Base-by-base conservation (phyloP, 1,139 yeast genomes). In the Hanseniaspora sp. region DNA sequence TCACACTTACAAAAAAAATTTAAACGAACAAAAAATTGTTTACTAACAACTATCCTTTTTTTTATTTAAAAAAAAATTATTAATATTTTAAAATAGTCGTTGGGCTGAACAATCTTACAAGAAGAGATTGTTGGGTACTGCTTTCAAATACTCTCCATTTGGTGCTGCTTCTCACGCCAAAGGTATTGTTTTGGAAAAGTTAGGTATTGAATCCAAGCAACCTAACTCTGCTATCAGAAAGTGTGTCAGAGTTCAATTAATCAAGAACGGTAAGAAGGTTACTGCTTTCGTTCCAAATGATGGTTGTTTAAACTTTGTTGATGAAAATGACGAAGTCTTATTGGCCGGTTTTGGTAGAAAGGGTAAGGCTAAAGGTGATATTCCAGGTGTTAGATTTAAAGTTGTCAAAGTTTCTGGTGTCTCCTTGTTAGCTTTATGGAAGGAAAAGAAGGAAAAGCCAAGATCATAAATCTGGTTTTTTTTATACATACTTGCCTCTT, bases 281-380 rank as follows among this genome's bases (percentile, higher is more conserved):
- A 92, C 98, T 72, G 99, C 99, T 75, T 94, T 94, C 95, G 99
- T 94, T 74, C 98, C 99, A 78, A 92, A 92, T 72, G 99, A 94
- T 79, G 99, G 99, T 90, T 94, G 98, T 84, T 80, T 90, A 77
- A 92, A 92, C 92, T 92, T 84, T 69, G 96, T 92, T 70, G 98
- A 92, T 74, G 97, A 92, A 82, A 92, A 92, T 82, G 97, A 92
- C 80, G 97, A 92, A 78, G 98, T 92, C 69, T 82, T 92, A 72
- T 81, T 92, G 70, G 97, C 99, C 71, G 99, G 99, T 83, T 94
- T 94, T 87, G 99, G 99, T 86, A 88, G 98, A 82, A 92, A 95
- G 85, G 99, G 99, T 82, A 92, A 92, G 85, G 98, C 99, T 75
- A 94, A 94, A 95, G 98, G 99, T 84, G 98, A 92, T 88, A 90